Base-by-base conservation (phyloP, 352 stramenopile genomes). In the Phytophthora aleatoria region DNA sequence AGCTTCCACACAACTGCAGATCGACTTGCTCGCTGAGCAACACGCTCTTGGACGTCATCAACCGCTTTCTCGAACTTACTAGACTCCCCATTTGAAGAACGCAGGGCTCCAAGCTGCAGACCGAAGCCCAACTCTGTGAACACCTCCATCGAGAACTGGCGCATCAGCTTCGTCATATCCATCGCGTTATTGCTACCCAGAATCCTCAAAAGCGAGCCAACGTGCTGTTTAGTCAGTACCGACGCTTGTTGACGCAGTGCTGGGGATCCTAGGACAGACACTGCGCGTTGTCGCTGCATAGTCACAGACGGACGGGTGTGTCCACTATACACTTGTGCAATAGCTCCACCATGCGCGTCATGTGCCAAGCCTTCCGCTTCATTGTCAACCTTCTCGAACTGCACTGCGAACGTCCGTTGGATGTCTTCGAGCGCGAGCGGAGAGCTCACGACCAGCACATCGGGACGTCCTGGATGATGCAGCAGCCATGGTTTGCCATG, bases 221-320 rank as follows among this genome's bases (percentile, higher is more conserved):
- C 58, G 13, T 83, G 66, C 2, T 73, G 56, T 11, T 71, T 59
- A 11, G 85, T 68, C 13, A 73, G 51, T 13, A 41, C 26, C 1
- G 59, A 65, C 58, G 79, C 79, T 45, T 57, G 67, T 36, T 77
- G 57, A 50, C 71, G 66, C 51, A 89, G 56, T 56, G 67, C 73
- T 33, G 53, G 58, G 7, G 73, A 82, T 2, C 76, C 83, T 24
- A 96, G 90, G 11, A 97, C 89, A 48, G 89, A 87, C 42, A 78
- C 91, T 64, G 85, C 80, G 6, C 70, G 57, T 35, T 70, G 61
- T 30, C 64, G 60, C 26, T 72, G 66, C 5, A 31, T 70, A 12
- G 52, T 57, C 41, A 58, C 65, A 12, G 57, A 67, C 10, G 57
- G 41, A 33, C 61, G 53, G 3, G 69, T 12, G 2, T 50, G 15